Evolutionary conservation across 2,329 filamentous ascomycete species (phyloP).

Genomic region (Cladosporium phlei): DNA sequence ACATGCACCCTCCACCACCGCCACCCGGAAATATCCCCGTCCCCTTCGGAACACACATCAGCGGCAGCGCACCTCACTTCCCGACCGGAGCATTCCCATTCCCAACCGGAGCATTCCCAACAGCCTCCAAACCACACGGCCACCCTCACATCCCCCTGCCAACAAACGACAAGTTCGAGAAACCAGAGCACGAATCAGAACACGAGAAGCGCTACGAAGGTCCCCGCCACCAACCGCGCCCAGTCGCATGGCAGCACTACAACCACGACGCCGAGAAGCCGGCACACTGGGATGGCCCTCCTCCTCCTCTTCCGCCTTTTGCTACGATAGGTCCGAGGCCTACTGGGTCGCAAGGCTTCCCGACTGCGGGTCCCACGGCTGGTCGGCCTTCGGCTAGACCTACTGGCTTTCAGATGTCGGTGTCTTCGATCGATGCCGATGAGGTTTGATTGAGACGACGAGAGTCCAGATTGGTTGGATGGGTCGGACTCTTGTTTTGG

Average conservation of each 20-base stretch:
- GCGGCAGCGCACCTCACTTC: background rate
- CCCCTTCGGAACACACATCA: background rate
- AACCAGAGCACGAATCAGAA: background rate
- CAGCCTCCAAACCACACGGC: constrained; percentile 3
- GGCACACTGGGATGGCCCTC: background rate
- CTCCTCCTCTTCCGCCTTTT: background rate
- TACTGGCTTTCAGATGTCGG: too few relatives aligned
- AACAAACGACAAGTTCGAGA: background rate
- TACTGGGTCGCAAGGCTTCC: constrained; percentile 3
- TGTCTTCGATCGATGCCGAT: too few relatives aligned
- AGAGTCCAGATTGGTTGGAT: too few relatives aligned
- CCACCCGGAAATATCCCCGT: background rate
- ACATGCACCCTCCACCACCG: background rate
- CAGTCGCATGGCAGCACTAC: constrained; percentile 12
- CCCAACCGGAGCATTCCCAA: constrained; percentile 15
- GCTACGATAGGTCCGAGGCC: background rate
- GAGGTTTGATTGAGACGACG: too few relatives aligned
- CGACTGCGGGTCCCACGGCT: background rate
- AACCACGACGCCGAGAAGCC: background rate
- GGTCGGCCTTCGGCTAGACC: background rate
- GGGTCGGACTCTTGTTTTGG: too few relatives aligned
- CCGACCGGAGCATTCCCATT: background rate
- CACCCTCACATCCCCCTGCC: background rate
- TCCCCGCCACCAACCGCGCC: background rate
- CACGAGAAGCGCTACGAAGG: constrained; percentile 4